A percentile compares a stretch with the other conserved stretches of the same genome.
Evolutionary conservation across 2,329 filamentous ascomycete genomes (phyloP).

Genomic region (Clonostachys chloroleuca): DNA sequence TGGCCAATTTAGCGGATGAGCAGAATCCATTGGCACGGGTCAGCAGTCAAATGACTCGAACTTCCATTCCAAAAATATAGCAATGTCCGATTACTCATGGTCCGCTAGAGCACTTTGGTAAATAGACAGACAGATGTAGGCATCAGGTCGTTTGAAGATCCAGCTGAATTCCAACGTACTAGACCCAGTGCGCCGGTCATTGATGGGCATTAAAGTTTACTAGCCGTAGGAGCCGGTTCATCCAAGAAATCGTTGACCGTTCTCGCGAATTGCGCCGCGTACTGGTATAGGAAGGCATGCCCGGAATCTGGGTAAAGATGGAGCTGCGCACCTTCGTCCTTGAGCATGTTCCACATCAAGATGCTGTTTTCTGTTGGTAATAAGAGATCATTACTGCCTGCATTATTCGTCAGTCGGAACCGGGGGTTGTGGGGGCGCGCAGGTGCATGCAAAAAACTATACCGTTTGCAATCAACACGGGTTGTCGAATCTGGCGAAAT

Average conservation of each 20-base stretch:
- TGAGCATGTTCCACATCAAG: constrained; percentile 27
- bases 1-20: too few relatives aligned
- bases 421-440: neutral
- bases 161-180: too few relatives aligned
- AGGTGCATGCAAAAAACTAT: constrained; percentile 5
- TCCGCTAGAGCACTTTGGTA: too few relatives aligned
- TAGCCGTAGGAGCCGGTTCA: neutral
- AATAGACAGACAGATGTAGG: too few relatives aligned
- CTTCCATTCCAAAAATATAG: too few relatives aligned
- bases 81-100: too few relatives aligned
- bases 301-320: constrained; percentile 27
- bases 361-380: constrained; percentile 29
- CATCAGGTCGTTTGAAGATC: too few relatives aligned
- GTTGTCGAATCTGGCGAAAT: constrained; percentile 23
- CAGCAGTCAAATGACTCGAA: too few relatives aligned
- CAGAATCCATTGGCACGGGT: too few relatives aligned
- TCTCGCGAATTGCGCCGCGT: constrained; percentile 20
- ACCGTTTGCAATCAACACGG: constrained; percentile 32
- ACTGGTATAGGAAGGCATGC: constrained; percentile 27
- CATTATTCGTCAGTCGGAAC: constrained; percentile 1
- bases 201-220: neutral
- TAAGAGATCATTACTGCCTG: constrained; percentile 25
- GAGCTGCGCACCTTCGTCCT: constrained; percentile 18
- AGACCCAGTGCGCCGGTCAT: too few relatives aligned
- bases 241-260: constrained; percentile 24